A percentile compares a stretch with the other conserved stretches of the same genome.
These are phyloP conservation scores for Candida sithepensis DNA, from an alignment of 805 yeast genomes.

Conservation along the genomic window DNA sequence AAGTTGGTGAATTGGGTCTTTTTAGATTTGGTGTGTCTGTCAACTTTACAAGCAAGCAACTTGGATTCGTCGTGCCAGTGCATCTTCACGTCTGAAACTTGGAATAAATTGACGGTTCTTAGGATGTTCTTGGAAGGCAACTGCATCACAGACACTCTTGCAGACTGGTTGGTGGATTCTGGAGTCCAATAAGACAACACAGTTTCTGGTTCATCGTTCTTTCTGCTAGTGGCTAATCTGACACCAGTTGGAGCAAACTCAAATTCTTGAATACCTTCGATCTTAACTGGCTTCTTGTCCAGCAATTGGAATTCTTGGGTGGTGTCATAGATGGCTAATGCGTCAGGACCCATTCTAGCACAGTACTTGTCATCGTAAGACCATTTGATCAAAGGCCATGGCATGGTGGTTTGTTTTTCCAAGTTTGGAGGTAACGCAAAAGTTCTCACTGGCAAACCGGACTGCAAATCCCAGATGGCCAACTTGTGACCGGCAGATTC, in stretches of 20 bases:
- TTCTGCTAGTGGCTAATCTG: conserved; percentile 51
- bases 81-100: conserved; percentile 84
- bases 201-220: conserved; percentile 52
- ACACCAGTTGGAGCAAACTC: conserved; percentile 94
- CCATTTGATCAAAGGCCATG: conserved; percentile 98
- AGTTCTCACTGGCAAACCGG: conserved; percentile 82
- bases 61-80: conserved; percentile 92
- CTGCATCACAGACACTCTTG: conserved; percentile 88
- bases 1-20: conserved; percentile 88
- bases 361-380: conserved; percentile 87
- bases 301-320: conserved; percentile 66
- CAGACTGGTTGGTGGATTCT: conserved; percentile 83
- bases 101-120: conserved; percentile 91
- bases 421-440: conserved; percentile 83
- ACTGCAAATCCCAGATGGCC: conserved; percentile 85
- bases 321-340: conserved; percentile 85
- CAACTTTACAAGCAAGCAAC: conserved; percentile 88
- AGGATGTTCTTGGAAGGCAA: conserved; percentile 78
- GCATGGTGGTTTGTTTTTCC: conserved; percentile 62
- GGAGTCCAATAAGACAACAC: conserved; percentile 96
- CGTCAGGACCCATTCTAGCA: conserved; percentile 93
- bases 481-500: conserved; percentile 90
- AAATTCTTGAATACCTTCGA: conserved; percentile 83
- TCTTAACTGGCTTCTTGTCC: conserved; percentile 80
- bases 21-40: conserved; percentile 93